phyloP scores from a whole-genome alignment of 2,329 filamentous ascomycete species.

The Colletotrichum sp. region DNA sequence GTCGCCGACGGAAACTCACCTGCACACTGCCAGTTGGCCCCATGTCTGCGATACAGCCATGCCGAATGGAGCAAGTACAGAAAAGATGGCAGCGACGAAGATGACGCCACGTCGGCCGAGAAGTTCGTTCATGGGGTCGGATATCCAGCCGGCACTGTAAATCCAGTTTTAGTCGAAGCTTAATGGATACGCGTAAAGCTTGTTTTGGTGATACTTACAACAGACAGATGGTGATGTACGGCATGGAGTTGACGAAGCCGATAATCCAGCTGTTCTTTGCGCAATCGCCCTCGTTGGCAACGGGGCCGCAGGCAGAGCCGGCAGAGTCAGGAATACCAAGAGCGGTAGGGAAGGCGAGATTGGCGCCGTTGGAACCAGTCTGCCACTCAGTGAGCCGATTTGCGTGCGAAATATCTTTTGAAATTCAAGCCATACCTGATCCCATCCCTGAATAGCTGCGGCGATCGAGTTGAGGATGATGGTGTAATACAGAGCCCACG shows the following conservation, averaged over 20 bases:
- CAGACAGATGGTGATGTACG: conserved; percentile 44
- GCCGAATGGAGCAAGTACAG: conserved; percentile 64
- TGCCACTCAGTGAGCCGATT: conserved; percentile 7
- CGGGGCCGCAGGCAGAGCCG: conserved; percentile 33
- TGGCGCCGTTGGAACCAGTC: conserved; percentile 53
- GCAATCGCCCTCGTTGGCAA: conserved; percentile 39
- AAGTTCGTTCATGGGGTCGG: conserved; percentile 63
- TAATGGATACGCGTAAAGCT: not conserved
- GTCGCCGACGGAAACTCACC: conserved; percentile 38
- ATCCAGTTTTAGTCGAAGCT: not conserved
- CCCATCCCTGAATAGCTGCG: conserved; percentile 56
- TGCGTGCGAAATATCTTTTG: not conserved
- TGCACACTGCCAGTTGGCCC: conserved; percentile 60
- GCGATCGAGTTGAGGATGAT: conserved; percentile 57
- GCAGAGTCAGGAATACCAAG: conserved; percentile 45
- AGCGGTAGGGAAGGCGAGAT: conserved; percentile 47
- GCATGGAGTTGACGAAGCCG: conserved; percentile 61
- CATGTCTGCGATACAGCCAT: conserved; percentile 64
- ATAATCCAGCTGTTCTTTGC: conserved; percentile 62
- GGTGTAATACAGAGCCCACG: conserved; percentile 53
- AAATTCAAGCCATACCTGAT: conserved; percentile 34
- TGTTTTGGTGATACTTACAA: conserved; percentile 37
- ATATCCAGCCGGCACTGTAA: conserved; percentile 62
- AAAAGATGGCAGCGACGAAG: conserved; percentile 67
- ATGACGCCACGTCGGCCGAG: conserved; percentile 68